Evolutionary conservation across 345 rosid species (phyloP).

Genomic region (Xanthoceras sorbifolium): DNA sequence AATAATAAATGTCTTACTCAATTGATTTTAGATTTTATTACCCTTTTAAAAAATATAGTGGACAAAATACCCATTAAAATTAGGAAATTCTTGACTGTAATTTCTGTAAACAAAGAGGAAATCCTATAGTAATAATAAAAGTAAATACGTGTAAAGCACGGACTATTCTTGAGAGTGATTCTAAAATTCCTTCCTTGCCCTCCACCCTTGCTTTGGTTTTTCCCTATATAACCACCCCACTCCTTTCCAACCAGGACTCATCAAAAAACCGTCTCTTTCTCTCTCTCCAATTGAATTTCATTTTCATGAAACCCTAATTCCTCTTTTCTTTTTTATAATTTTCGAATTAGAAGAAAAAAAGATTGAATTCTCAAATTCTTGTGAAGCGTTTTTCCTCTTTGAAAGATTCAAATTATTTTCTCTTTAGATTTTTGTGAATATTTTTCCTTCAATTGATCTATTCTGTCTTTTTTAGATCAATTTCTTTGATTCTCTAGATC

Average conservation of each 20-base stretch:
- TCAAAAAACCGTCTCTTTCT: not conserved
- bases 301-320: not conserved
- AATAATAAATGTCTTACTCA: too few relatives aligned
- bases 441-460: not conserved
- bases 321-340: not conserved
- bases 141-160: not conserved
- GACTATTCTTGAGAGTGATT: constrained; percentile 9
- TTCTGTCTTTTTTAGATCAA: not conserved
- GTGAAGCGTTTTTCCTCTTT: too few relatives aligned
- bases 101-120: not conserved
- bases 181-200: not conserved
- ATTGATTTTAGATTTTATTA: not conserved
- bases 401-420: too few relatives aligned
- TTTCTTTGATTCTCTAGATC: not conserved
- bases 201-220: not conserved
- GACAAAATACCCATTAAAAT: not conserved
- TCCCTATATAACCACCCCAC: not conserved
- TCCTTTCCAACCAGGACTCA: not conserved
- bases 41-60: not conserved
- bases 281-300: not conserved
- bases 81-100: not conserved
- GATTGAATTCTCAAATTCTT: too few relatives aligned
- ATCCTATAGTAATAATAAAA: not conserved
- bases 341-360: not conserved
- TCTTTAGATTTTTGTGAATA: not conserved